Evolutionary conservation across 2,329 filamentous ascomycete species (phyloP), one percentile per base, ranked within the genome.

Genomic region (Scedosporium apiospermum): DNA sequence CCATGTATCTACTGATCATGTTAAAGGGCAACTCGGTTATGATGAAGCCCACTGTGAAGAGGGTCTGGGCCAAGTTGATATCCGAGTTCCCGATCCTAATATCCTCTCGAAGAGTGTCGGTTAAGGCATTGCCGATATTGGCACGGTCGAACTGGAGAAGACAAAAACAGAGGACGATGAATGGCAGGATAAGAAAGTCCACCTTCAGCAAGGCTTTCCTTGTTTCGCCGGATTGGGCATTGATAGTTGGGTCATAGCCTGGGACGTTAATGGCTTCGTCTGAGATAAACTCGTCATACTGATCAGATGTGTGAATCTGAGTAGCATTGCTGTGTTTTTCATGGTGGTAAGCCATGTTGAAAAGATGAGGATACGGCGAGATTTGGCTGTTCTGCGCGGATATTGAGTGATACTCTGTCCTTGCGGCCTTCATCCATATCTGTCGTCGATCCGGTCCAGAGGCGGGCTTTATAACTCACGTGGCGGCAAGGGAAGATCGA

Each of bases 51-150:
- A 77, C 74, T 0, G 77, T 79, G 10, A 81, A 73, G 18, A 84
- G 72, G 61, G 80, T 79, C n/a, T 80, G 76, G 0, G 81, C 80
- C 6, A 81, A 66, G 60, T 83, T 83, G 66, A 82, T 77, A 58
- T 83, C 76, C 60, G 79, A 74, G 42, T 80, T 81, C 1, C 73
- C 75, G 62, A 83, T 76, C 14, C 73, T 70, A 5, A 83, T 74
- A 63, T 83, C 80, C 3, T 73, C 64, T 14, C 78, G 74, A 53
- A 83, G 76, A 3, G 74, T 78, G 49, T 82, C 80, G 3, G 80
- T 83, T 46, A 83, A 66, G 2, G 81, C 81, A 41, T 80, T 82
- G 62, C 76, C 76, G 61, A 80, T 80, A 64, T 78, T 79, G 57
- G 65, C 72, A 6, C 71, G 69, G 34, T 73, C 71, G 42, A 73